Base-by-base conservation (phyloP, 306 rosid genomes). In the Corylus heterophylla region DNA sequence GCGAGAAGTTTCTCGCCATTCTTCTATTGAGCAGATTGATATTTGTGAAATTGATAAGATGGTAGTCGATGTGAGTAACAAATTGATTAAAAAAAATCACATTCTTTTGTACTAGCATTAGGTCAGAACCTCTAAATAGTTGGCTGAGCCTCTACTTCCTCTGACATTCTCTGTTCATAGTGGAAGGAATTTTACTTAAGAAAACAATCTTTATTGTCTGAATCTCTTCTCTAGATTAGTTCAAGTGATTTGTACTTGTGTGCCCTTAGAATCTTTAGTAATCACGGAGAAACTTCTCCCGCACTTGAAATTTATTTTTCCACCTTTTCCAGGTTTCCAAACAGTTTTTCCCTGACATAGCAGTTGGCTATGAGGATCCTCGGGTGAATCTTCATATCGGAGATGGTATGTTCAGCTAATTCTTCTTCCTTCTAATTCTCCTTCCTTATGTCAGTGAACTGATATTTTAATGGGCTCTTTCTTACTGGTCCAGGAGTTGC, bases 11-110 rank as follows among this genome's bases (percentile, higher is more conserved):
- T 74, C 99, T 84, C 98, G 99, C 18, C 93, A 96, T 87, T 75
- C 92, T 51, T 93, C 98, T 13, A 81, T 93, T 37, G 97, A 89
- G 86, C 84, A 87, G 85, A 90, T 96, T 54, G 99, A 93, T 84
- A 93, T 96, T 47, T 96, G 99, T 6, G 99, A 96, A 87, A 96
- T 96, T 78, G 99, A 96, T 88, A 91, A 96, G 88, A 93, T 96
- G 98, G 99, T 96, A 59, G 88, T 96, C 31, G 98, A 96, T 10
- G 99, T 92, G 78, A 91, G 97, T 85, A 69, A 14, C 67, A 22
- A 25, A 76, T 48, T 67, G 51, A 18, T 39, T 42, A 42, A 18
- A 9, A 67, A 67, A 18, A 17, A 4, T 67, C 25, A 39, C 10
- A 8, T 67, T 20, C 5, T 42, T 66, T 39, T 66, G 12, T 66